phyloP scores from a whole-genome alignment of 345 rosid species.

The Pseudoturritis turrita region DNA sequence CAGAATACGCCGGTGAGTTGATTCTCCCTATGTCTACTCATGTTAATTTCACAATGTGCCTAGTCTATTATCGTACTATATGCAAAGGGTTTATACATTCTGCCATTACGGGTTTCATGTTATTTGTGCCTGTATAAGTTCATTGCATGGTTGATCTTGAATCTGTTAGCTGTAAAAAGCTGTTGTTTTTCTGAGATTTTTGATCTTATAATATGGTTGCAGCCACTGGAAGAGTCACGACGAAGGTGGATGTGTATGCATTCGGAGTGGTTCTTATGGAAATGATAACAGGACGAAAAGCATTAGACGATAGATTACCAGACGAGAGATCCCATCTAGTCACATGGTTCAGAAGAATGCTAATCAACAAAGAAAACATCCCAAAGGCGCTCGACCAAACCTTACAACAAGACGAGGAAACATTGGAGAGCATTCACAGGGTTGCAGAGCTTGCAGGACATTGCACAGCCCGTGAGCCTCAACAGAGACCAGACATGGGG shows the following conservation, averaged over 20 bases:
- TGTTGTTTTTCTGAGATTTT: not conserved
- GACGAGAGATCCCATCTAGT: constrained; percentile 75
- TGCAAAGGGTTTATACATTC: not conserved
- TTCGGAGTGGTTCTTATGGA: constrained; percentile 93
- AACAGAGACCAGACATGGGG: constrained; percentile 90
- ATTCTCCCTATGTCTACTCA: not conserved
- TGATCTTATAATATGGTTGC: constrained; percentile 13
- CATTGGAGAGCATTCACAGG: constrained; percentile 52
- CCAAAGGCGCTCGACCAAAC: constrained; percentile 54
- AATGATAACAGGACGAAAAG: constrained; percentile 79
- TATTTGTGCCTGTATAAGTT: not conserved
- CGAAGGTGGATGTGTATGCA: constrained; percentile 82
- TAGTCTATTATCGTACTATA: not conserved
- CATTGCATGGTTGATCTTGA: not conserved
- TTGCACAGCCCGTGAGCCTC: constrained; percentile 81
- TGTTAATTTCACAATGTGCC: not conserved
- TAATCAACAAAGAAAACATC: constrained; percentile 62
- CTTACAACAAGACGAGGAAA: constrained; percentile 56
- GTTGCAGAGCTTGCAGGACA: constrained; percentile 89
- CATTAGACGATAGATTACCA: constrained; percentile 63
- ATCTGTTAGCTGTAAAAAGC: too few relatives aligned
- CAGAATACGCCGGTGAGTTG: constrained; percentile 85
- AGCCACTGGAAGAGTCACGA: constrained; percentile 95
- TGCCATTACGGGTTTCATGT: not conserved
- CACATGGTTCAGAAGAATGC: constrained; percentile 71